Conservation (phyloP, 306 rosid species). For the Prunus persica region Prunus_persica_NCBIv2 NC_034009.1:13624501-13625000, state of each 20-base stretch:
- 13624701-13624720: conserved; percentile 67
- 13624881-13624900: background rate
- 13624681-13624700: conserved; percentile 64
- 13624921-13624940: background rate
- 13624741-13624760: conserved; percentile 64
- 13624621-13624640: conserved; percentile 16
- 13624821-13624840: background rate
- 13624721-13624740: conserved; percentile 83
- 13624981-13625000: background rate
- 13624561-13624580: conserved; percentile 85
- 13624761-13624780: background rate
- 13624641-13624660: conserved; percentile 3
- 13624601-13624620: conserved; percentile 63
- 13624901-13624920: background rate
- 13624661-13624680: background rate
- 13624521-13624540: conserved; percentile 73
- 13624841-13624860: background rate
- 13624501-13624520: conserved; percentile 26
- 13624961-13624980: background rate
- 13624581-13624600: conserved; percentile 84
- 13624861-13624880: background rate
- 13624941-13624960: too few relatives aligned
- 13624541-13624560: conserved; percentile 53
- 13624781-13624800: background rate
- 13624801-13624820: background rate